Percentiles rank a stretch among this genome's conserved stretches.
Evolutionary conservation across 169 alveolate species (phyloP).

Genomic region (Plasmodium vivax): DNA sequence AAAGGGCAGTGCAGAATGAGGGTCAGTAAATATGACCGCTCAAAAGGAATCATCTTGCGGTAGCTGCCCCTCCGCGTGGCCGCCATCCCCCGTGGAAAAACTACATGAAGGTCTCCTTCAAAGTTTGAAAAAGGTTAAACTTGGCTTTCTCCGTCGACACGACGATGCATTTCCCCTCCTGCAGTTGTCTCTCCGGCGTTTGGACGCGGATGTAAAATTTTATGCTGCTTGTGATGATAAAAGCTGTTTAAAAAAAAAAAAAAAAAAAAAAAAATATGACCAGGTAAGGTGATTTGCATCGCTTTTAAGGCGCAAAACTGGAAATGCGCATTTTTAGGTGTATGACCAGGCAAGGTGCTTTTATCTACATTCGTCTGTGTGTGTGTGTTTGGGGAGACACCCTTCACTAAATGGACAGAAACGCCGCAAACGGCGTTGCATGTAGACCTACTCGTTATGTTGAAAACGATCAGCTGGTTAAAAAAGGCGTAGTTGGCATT

Average conservation of each 20-base stretch:
- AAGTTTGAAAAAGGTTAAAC: conserved; percentile 9
- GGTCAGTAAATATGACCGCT: not conserved
- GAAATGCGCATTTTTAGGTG: not conserved
- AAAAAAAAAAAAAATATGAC: not conserved
- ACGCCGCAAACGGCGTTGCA: not conserved
- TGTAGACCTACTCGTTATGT: conserved; percentile 38
- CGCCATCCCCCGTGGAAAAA: not conserved
- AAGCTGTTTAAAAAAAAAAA: conserved; percentile 24
- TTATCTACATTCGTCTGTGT: not conserved
- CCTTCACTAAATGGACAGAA: not conserved
- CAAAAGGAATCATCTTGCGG: not conserved
- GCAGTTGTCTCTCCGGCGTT: conserved; percentile 27
- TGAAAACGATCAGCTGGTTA: conserved; percentile 57
- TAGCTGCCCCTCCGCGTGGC: not conserved
- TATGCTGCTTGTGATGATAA: conserved; percentile 34
- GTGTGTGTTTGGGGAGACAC: not conserved
- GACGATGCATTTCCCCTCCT: conserved; percentile 50
- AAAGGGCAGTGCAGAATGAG: not conserved
- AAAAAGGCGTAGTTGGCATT: conserved; percentile 68
- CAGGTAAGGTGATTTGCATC: too few relatives aligned
- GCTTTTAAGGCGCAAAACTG: too few relatives aligned
- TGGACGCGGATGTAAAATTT: conserved; percentile 60
- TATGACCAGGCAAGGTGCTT: not conserved
- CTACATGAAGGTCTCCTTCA: conserved; percentile 10
- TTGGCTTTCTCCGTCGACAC: not conserved